Evolutionary conservation across 2,329 filamentous ascomycete species (phyloP), one percentile per base, ranked within the genome.

Genomic region (Zasmidium angulare): DNA sequence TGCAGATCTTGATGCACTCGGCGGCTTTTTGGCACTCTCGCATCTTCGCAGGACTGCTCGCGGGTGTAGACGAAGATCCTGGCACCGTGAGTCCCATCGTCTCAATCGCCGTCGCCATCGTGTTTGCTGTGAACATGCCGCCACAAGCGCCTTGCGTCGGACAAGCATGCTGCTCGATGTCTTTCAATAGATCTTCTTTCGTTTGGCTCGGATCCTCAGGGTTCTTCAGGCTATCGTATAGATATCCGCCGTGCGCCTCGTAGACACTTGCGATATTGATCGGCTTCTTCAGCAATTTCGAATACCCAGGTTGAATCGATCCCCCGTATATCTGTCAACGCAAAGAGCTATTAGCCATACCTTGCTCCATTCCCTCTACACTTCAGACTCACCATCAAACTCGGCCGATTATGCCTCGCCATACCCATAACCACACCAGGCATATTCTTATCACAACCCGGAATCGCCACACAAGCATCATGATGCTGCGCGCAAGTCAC

Each of bases 381-480:
- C n/a, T n/a, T n/a, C n/a, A n/a, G n/a, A n/a, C n/a, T n/a, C n/a
- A n/a, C n/a, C 92, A 97, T 96, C 72, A 97, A 81, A 50, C 91
- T 95, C 2, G 93, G 93, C 10, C 93, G 85, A 76, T 97, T 97
- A 77, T 96, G 91, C 58, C 93, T 85, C 14, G 90, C 91, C 71
- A 95, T 92, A 0, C 90, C 92, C 88, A 96, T 96, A 10, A 72
- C 53, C 29, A 59, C 82, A 64, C 93, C 93, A 0, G 93, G 93
- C 93, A 97, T 97, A 75, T 97, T 97, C 84, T 97, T 97, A 79
- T 97, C 93, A 74, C 93, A 97, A 11, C 93, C 93, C 0, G 93
- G 92, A 67, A 97, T 93, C 26, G 90, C 87, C 73, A 97, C 93
- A 75, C 93, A 96, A 59, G 92, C 93, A 73, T 97, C 93, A 75